A percentile compares a stretch with the other conserved stretches of the same genome.
phyloP scores from a whole-genome alignment of 257 asterid genomes.

The Solanum clarkiae region DNA sequence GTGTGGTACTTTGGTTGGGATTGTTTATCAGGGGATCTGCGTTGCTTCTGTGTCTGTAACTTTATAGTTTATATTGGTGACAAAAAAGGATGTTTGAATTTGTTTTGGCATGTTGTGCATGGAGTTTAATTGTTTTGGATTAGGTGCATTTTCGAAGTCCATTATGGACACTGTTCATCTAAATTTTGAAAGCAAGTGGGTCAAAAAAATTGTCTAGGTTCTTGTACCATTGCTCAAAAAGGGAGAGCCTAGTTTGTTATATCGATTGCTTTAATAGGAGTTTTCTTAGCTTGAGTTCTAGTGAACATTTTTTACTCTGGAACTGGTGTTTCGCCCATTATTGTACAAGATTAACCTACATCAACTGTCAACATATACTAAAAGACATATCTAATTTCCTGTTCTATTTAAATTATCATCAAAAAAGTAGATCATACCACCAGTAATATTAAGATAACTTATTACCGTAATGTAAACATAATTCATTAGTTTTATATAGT shows the following conservation, averaged over 20 bases:
- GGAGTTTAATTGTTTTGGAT: no score
- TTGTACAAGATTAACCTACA: neutral
- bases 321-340: slow-evolving; percentile 32
- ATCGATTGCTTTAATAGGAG: no score
- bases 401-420: neutral
- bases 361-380: neutral
- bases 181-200: no score
- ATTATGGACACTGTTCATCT: no score
- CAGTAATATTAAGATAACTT: neutral
- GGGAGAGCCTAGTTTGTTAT: no score
- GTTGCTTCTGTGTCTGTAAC: neutral
- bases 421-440: neutral
- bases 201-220: no score
- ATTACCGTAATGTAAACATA: neutral
- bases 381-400: neutral
- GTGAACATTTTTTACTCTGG: slow-evolving; percentile 40
- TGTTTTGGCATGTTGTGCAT: neutral
- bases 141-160: no score
- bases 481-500: neutral
- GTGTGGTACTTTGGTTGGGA: neutral
- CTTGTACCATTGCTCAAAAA: no score
- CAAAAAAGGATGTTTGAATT: neutral
- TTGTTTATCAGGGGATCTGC: neutral
- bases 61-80: neutral
- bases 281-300: no score